These are phyloP conservation scores for Lophiostoma macrostomum DNA, from an alignment of 495 filamentous ascomycete species.

Conservation along the genomic window DNA sequence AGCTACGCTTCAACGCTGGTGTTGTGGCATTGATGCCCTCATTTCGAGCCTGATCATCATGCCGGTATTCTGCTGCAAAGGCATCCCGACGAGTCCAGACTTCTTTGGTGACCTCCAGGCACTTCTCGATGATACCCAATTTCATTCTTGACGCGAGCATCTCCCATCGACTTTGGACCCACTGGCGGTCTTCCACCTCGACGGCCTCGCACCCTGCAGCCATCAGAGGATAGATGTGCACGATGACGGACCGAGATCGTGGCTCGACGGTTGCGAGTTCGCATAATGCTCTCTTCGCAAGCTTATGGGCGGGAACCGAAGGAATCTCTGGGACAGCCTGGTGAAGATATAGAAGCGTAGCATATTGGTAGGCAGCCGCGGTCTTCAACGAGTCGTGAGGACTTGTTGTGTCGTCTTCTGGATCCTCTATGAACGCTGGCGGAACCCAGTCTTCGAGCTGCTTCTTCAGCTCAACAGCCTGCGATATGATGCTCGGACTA, in stretches of 20 bases:
- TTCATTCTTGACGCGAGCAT: constrained; percentile 62
- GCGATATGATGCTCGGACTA: constrained; percentile 58
- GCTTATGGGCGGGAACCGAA: constrained; percentile 52
- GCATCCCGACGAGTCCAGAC: constrained; percentile 55
- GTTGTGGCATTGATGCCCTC: background rate
- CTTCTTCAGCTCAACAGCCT: constrained; percentile 63
- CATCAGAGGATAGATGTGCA: constrained; percentile 74
- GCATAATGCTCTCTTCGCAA: constrained; percentile 62
- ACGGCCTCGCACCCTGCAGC: constrained; percentile 68
- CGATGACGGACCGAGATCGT: constrained; percentile 62
- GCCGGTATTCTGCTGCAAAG: background rate
- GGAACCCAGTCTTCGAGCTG: constrained; percentile 64
- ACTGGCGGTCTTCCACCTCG: constrained; percentile 60
- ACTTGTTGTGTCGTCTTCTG: constrained; percentile 64
- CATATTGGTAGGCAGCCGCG: constrained; percentile 74
- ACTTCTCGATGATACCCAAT: constrained; percentile 70
- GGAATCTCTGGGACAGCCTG: constrained; percentile 77
- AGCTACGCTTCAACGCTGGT: constrained; percentile 11
- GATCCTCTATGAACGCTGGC: constrained; percentile 51
- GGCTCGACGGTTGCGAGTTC: constrained; percentile 63
- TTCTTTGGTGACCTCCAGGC: constrained; percentile 54
- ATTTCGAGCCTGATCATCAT: background rate
- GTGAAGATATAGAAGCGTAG: constrained; percentile 71
- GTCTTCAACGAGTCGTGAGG: constrained; percentile 68
- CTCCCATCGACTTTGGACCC: constrained; percentile 66